phyloP scores from a whole-genome alignment of 2,329 filamentous ascomycete species.

The Curvularia lunata region DNA sequence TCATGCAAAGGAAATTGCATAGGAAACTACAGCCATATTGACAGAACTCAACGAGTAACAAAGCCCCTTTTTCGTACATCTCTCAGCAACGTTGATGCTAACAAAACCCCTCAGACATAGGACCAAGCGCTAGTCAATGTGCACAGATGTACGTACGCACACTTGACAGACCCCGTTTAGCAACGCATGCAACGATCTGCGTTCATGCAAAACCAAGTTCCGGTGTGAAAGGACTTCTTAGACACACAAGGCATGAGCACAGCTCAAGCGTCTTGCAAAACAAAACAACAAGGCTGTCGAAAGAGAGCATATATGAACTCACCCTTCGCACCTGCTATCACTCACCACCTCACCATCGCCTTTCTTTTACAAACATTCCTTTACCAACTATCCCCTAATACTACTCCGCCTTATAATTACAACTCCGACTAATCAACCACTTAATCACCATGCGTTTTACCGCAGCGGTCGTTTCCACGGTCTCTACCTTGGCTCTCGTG shows the following conservation, averaged over 20 bases:
- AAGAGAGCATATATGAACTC: background rate
- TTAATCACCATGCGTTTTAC: constrained; percentile 7
- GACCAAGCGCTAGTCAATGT: background rate
- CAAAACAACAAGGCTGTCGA: background rate
- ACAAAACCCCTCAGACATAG: background rate
- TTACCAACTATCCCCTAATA: background rate
- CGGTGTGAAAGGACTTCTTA: background rate
- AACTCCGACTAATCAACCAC: background rate
- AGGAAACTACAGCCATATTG: background rate
- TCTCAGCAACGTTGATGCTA: background rate
- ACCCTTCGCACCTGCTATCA: background rate
- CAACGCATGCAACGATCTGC: background rate
- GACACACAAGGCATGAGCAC: background rate
- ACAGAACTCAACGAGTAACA: background rate
- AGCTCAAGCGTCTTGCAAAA: background rate
- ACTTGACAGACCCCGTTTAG: background rate
- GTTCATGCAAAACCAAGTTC: background rate
- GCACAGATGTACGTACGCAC: background rate
- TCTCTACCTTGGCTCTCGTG: background rate
- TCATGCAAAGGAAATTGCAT: background rate
- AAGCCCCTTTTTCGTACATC: background rate
- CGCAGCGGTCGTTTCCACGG: background rate
- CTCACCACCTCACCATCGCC: background rate
- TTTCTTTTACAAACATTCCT: background rate
- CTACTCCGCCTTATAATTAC: background rate